Evolutionary conservation across 177 flowering plant species (phyloP), one percentile per base, ranked within the genome.

Genomic region (Tripterygium wilfordii): DNA sequence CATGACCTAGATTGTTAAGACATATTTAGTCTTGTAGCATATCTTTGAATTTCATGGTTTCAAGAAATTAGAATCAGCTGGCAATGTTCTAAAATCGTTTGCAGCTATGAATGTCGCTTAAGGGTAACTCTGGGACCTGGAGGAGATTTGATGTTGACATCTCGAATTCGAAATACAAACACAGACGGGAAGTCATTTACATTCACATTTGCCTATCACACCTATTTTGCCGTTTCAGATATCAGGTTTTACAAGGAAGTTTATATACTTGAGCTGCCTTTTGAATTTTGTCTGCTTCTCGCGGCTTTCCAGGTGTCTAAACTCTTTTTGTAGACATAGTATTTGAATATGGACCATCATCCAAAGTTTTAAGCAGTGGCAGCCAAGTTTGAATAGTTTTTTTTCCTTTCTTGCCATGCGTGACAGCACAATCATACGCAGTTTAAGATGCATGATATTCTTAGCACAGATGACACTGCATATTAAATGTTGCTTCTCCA

Each of bases 151-250:
- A 75, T 76, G 85, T 49, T 91, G 75, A 88, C 86, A 40, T 88
- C 96, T 21, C 95, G 96, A 41, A 75, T 88, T 49, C 76, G 98
- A 59, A 87, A 85, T 47, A 74, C 72, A 49, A 80, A 62, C 55
- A 67, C 72, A 48, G 95, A 88, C 64, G 82, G 87, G 44, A 91
- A 85, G 56, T 68, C 89, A 18, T 83, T 90, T 49, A 47, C 71
- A 10, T 90, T 90, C 60, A 85, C 95, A 58, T 90, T 90, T 79
- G 96, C 96, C 0, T 85, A 82, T 60, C 96, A 85, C 57, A 82
- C 96, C 31, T 90, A 90, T 54, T 78, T 91, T 51, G 75, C 80
- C 30, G 95, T 91, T 44, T 83, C 98, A 42, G 96, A 91, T 67
- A 88, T 91, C 75, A 85, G 98, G 98, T 88, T 19, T 4, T 8